Evolutionary conservation across 164 flowering plant species (phyloP).

Genomic region (Annona cherimola): DNA sequence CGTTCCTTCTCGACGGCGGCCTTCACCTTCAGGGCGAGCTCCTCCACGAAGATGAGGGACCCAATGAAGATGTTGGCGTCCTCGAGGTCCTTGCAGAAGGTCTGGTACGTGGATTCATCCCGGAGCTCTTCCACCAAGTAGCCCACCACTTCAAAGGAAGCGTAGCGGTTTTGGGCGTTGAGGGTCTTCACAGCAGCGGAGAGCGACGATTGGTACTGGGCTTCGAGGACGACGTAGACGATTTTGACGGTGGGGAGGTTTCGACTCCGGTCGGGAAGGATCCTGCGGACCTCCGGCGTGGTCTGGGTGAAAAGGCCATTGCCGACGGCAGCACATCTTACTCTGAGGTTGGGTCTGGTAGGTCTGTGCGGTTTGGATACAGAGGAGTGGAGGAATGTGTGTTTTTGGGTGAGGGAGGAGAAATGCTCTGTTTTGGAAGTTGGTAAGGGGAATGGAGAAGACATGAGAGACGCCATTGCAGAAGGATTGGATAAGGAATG

Average conservation of each 20-base stretch:
- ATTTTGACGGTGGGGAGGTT: constrained; percentile 76
- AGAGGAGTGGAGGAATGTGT: constrained; percentile 64
- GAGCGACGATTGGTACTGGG: constrained; percentile 91
- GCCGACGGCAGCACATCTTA: constrained; percentile 66
- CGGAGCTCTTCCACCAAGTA: constrained; percentile 97
- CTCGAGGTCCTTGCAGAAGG: constrained; percentile 78
- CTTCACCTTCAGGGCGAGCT: constrained; percentile 82
- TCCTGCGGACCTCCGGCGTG: constrained; percentile 77
- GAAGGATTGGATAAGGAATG: constrained; percentile 5
- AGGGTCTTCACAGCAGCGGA: constrained; percentile 69
- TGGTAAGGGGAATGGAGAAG: constrained; percentile 61
- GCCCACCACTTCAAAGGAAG: constrained; percentile 82
- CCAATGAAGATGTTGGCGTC: constrained; percentile 95
- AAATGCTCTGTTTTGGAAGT: constrained; percentile 46
- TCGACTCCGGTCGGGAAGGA: constrained; percentile 52
- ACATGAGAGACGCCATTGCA: constrained; percentile 75
- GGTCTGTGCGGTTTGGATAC: constrained; percentile 49
- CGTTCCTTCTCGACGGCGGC: constrained; percentile 91
- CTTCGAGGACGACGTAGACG: constrained; percentile 95
- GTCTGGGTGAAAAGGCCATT: constrained; percentile 97
- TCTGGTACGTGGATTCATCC: constrained; percentile 49
- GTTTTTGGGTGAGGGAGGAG: constrained; percentile 61
- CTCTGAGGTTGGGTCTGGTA: constrained; percentile 28
- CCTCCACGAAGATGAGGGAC: constrained; percentile 94
- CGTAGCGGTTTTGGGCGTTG: constrained; percentile 39